These are phyloP conservation scores for Cercospora sp. DNA, from an alignment of 2,329 filamentous ascomycete species.

Conservation along the genomic window DNA sequence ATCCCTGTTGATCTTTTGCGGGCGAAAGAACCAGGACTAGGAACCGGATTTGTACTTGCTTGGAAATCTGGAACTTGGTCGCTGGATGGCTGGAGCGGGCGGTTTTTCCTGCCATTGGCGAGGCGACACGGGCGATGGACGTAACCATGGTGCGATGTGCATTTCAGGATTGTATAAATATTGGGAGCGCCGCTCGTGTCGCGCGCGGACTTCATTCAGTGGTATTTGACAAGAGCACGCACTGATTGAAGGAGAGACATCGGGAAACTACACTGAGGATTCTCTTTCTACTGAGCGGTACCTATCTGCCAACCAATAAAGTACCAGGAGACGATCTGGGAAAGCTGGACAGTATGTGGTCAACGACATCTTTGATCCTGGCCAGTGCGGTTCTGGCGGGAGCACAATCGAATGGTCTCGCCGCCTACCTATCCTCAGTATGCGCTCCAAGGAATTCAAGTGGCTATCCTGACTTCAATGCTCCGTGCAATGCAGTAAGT, in stretches of 20 bases:
- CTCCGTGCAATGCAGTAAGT: constrained; percentile 32
- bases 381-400: neutral
- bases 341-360: neutral
- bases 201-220: neutral
- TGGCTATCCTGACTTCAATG: constrained; percentile 28
- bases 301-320: neutral
- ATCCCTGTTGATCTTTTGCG: neutral
- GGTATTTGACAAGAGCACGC: neutral
- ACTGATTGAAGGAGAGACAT: neutral
- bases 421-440: constrained; percentile 28
- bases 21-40: neutral
- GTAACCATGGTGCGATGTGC: neutral
- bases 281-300: neutral
- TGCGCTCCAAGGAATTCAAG: constrained; percentile 30
- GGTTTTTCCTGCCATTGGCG: neutral
- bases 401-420: constrained; percentile 17
- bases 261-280: neutral
- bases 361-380: neutral
- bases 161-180: neutral
- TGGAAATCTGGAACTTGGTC: neutral
- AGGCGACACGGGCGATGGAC: neutral
- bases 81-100: neutral
- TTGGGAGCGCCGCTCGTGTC: neutral
- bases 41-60: neutral
- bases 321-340: neutral